phyloP scores from a whole-genome alignment of 768 basidiomycete genomes.

The Sporobolomyces pararoseus region DNA sequence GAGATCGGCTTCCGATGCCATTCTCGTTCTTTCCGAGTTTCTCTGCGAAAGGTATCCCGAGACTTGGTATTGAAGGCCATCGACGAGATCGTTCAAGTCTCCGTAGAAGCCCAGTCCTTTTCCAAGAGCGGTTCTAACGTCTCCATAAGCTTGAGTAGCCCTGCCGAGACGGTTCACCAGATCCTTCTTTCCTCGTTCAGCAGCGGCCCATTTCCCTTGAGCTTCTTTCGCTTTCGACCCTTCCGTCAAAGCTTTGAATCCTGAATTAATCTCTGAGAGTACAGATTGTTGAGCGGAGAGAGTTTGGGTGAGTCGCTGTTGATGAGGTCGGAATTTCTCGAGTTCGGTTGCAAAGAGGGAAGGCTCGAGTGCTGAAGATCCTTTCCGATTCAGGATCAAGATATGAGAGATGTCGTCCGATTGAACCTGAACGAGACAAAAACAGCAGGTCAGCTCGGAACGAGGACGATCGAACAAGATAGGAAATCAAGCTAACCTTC shows the following conservation, averaged over 20 bases:
- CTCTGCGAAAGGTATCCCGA: conserved; percentile 64
- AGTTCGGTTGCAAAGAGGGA: conserved; percentile 86
- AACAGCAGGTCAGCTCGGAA: too few species aligned
- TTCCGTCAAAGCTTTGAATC: conserved; percentile 71
- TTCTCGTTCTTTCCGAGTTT: conserved; percentile 64
- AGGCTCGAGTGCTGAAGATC: conserved; percentile 71
- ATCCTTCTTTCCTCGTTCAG: conserved; percentile 74
- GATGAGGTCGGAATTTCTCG: conserved; percentile 91
- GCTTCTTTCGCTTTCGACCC: conserved; percentile 70
- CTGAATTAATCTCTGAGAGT: conserved; percentile 67
- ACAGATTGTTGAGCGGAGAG: conserved; percentile 70
- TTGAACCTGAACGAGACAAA: conserved; percentile 65
- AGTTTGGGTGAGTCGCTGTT: conserved; percentile 72
- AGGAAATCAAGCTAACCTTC: conserved; percentile 59
- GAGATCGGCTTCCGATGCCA: conserved; percentile 67
- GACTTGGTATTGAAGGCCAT: conserved; percentile 60
- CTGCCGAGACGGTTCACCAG: conserved; percentile 65
- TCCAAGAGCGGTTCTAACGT: conserved; percentile 71
- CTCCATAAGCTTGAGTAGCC: conserved; percentile 79
- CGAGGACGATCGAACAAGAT: too few species aligned
- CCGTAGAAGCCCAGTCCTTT: conserved; percentile 87
- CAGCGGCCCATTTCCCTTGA: conserved; percentile 73
- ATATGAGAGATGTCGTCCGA: conserved; percentile 93
- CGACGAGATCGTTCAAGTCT: conserved; percentile 66
- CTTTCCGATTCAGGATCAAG: conserved; percentile 78